Base-by-base conservation (phyloP, 2,329 filamentous ascomycete genomes). In the Colletotrichum lupini region DNA sequence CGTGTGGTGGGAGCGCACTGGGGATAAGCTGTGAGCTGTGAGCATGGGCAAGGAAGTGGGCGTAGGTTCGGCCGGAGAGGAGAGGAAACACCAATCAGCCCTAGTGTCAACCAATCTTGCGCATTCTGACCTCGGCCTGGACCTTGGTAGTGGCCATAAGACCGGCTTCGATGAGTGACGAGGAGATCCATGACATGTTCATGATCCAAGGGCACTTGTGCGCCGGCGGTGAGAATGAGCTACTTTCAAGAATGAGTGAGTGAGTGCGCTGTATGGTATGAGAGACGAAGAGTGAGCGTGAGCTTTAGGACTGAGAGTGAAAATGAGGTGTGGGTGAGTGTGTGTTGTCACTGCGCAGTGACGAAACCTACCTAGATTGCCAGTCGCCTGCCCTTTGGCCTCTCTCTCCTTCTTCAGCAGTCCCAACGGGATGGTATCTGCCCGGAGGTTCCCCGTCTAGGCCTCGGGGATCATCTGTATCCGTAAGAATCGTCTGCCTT, bases 291-390 rank as follows among this genome's bases (percentile, higher is more conserved):
- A 19, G 28, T 35, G 67, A 56, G 22, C 32, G 52, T 46, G 46
- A 49, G 61, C 30, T 26, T 28, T 32, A 42, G 62, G 46, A 46
- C 24, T 46, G 56, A 42, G 57, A 55, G 49, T 67, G 52, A 72
- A 55, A 52, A 55, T 53, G 67, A 60, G 49, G 72, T 66, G 68
- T 63, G 70, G 57, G 46, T 63, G 70, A 57, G 70, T 60, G 49
- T 74, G 72, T 72, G 72, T 63, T 74, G 72, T 74, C 72, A 74
- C 68, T 74, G 72, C 68, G 57, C 24, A 30, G 72, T 74, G 62
- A 74, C 72, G 68, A 63, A 72, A 72, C 49, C 59, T 49, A 65
- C 19, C 53, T 35, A 42, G 28, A 19, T 65, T 42, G 66, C 59
- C 59, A 72, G 68, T 72, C 66, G 68, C 58, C 64, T 64, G 53